These are phyloP conservation scores for Trametes meyenii DNA, from an alignment of 768 basidiomycete genomes.

Conservation along the genomic window DNA sequence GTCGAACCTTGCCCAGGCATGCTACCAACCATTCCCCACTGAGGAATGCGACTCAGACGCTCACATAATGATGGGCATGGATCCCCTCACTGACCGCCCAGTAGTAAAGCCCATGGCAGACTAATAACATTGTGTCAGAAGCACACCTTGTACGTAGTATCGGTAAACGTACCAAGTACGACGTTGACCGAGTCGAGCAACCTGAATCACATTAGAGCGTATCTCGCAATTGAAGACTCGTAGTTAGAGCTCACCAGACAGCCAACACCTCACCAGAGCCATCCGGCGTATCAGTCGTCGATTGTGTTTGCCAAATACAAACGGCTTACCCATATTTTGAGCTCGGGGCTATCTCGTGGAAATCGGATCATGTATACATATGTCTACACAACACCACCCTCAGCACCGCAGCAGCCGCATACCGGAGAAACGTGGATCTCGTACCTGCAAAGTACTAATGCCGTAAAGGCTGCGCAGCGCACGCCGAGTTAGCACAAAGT, in stretches of 20 bases:
- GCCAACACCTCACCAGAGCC: conserved; percentile 1
- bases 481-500: not conserved
- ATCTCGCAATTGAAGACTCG: not conserved
- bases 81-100: conserved; percentile 14
- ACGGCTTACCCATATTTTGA: conserved; percentile 20
- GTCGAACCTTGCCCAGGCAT: not conserved
- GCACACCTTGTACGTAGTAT: not conserved
- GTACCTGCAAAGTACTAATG: conserved; percentile 23
- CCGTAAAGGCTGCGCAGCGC: conserved; percentile 16
- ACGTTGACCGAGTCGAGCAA: conserved; percentile 20
- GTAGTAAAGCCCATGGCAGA: conserved; percentile 21
- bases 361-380: conserved; percentile 25
- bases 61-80: too few species aligned
- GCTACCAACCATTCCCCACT: conserved; percentile 20
- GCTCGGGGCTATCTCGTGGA: conserved; percentile 25
- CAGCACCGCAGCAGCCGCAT: not conserved
- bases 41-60: too few species aligned
- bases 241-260: conserved; percentile 9
- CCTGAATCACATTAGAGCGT: not conserved
- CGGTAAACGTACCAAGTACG: conserved; percentile 9
- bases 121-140: not conserved
- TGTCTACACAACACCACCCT: conserved; percentile 10
- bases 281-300: not conserved
- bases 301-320: too few species aligned
- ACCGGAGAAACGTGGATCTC: conserved; percentile 4